Evolutionary conservation across 768 basidiomycete species (phyloP).

Genomic region (Collybiopsis luxurians): DNA sequence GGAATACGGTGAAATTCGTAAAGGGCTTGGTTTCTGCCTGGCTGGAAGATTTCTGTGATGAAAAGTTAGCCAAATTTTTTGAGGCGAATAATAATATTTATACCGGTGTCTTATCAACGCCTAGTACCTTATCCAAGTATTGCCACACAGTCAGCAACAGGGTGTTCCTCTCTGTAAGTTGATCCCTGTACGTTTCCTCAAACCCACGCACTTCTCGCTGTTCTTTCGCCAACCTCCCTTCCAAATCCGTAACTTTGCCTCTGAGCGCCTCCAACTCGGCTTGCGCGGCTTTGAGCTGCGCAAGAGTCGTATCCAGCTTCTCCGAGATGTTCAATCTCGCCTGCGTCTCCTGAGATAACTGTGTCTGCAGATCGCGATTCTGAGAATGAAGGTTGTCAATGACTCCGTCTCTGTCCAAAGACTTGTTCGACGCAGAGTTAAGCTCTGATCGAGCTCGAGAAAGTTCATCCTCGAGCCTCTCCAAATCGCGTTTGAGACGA

Average conservation of each 20-base stretch:
- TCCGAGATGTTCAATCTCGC: conserved; percentile 83
- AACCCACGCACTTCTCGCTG: conserved; percentile 67
- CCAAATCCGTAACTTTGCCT: conserved; percentile 67
- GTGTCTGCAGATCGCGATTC: conserved; percentile 75
- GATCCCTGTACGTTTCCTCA: conserved; percentile 85
- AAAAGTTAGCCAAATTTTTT: too few relatives aligned
- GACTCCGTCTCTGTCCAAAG: conserved; percentile 66
- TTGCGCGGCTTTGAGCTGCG: conserved; percentile 63
- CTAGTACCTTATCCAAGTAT: conserved; percentile 91
- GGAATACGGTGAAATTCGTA: conserved; percentile 91
- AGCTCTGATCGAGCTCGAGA: conserved; percentile 67
- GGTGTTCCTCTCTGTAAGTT: conserved; percentile 91
- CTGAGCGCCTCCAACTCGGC: conserved; percentile 60
- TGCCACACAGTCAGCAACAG: conserved; percentile 90
- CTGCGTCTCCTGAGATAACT: conserved; percentile 84
- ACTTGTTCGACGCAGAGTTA: conserved; percentile 59
- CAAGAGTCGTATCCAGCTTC: conserved; percentile 76
- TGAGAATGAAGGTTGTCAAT: conserved; percentile 78
- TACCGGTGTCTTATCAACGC: conserved; percentile 85
- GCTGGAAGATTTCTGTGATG: conserved; percentile 62
- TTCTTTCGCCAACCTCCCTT: conserved; percentile 78
- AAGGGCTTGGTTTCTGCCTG: conserved; percentile 88
- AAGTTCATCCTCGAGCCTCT: conserved; percentile 77
- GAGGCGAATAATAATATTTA: too few relatives aligned
- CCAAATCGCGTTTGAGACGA: conserved; percentile 78